Evolutionary conservation across 495 filamentous ascomycete species (phyloP).

Genomic region (Sordaria brevicollis): DNA sequence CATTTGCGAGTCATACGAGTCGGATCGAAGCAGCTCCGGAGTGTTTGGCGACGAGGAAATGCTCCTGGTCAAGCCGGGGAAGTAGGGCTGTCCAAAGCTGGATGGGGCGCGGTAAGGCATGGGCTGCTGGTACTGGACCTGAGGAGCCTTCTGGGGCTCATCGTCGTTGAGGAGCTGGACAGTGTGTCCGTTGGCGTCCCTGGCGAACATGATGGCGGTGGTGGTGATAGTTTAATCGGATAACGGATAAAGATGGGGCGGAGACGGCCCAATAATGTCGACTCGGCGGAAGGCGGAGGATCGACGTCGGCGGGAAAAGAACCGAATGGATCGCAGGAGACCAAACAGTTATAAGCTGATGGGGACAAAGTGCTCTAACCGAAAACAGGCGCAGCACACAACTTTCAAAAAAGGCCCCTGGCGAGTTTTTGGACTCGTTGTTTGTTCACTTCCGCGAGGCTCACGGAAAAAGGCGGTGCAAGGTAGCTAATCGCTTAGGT

Average conservation of each 20-base stretch:
- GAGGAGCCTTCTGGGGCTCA: background rate
- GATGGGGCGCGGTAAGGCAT: conserved; percentile 1
- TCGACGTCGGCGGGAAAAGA: background rate
- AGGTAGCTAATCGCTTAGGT: background rate
- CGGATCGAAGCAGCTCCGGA: conserved; percentile 39
- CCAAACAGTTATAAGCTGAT: background rate
- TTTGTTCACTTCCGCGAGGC: background rate
- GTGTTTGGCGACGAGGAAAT: conserved; percentile 32
- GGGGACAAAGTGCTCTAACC: background rate
- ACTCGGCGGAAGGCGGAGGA: background rate
- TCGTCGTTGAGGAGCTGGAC: conserved; percentile 48
- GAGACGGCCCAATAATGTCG: background rate
- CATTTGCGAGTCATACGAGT: conserved; percentile 45
- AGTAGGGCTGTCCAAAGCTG: background rate
- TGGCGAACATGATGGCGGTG: conserved; percentile 33
- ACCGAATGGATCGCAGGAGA: background rate
- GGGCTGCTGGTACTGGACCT: conserved; percentile 2
- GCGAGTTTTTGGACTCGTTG: background rate
- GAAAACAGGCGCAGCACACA: background rate
- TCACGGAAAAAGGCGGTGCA: background rate
- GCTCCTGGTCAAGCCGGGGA: conserved; percentile 12
- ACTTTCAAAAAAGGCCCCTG: background rate
- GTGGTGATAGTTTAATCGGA: background rate
- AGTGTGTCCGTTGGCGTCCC: conserved; percentile 38
- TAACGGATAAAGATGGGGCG: background rate